Conservation (phyloP, 495 filamentous ascomycete genomes). For the Podospora pseudopauciseta region DNA sequence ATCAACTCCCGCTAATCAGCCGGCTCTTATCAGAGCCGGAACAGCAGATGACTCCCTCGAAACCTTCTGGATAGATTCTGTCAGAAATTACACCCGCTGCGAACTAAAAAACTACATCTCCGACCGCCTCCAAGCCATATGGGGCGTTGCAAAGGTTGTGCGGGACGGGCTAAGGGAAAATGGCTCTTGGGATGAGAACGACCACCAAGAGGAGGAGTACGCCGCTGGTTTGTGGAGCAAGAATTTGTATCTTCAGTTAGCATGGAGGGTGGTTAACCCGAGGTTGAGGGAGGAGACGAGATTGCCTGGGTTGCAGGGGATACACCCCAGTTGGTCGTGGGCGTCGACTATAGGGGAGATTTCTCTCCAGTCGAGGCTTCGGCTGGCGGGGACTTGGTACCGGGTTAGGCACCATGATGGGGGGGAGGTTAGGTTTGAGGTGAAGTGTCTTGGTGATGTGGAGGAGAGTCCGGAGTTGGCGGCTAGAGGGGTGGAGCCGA, state of each 20-base stretch:
- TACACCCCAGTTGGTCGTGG: conserved; percentile 12
- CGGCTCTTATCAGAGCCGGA: not conserved
- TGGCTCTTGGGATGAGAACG: conserved; percentile 7
- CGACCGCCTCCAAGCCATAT: conserved; percentile 17
- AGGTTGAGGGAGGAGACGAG: not conserved
- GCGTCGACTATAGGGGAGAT: conserved; percentile 6
- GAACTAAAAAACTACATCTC: not conserved
- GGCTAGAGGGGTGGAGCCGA: too few relatives aligned
- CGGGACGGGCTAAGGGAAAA: not conserved
- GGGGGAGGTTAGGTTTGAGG: not conserved
- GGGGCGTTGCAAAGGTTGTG: conserved; percentile 20
- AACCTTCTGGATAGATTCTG: conserved; percentile 15
- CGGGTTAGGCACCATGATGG: not conserved
- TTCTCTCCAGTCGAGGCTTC: not conserved
- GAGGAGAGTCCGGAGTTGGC: not conserved
- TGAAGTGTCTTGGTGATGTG: not conserved
- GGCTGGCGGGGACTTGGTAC: not conserved
- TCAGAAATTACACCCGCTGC: conserved; percentile 17
- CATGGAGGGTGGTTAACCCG: conserved; percentile 14
- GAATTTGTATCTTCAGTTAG: conserved; percentile 12
- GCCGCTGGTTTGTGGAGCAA: conserved; percentile 12
- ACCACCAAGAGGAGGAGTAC: conserved; percentile 14
- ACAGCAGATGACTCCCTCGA: conserved; percentile 17
- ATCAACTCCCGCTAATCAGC: not conserved
- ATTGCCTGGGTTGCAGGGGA: not conserved